Percentiles rank a stretch among this genome's conserved stretches.
Evolutionary conservation across 2,329 filamentous ascomycete species (phyloP).

Genomic region (Exophiala calicioides): DNA sequence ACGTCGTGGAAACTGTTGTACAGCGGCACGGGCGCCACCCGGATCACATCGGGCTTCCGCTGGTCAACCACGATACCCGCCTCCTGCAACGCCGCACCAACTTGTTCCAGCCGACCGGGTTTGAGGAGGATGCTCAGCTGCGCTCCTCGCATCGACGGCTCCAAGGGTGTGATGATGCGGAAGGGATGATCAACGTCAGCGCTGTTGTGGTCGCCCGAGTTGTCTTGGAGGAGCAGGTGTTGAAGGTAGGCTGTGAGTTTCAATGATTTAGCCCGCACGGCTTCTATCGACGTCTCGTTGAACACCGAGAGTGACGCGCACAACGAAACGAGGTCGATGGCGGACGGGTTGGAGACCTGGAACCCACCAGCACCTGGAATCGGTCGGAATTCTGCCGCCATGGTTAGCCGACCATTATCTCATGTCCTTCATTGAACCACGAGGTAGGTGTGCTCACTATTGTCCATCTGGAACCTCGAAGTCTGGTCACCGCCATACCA

Average conservation of each 20-base stretch:
- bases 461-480: conserved; percentile 80
- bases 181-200: conserved; percentile 50
- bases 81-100: conserved; percentile 64
- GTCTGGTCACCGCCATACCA: conserved; percentile 86
- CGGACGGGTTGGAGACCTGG: conserved; percentile 79
- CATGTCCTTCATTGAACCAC: too few relatives aligned
- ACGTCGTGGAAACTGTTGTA: conserved; percentile 81
- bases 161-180: conserved; percentile 67
- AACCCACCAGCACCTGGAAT: conserved; percentile 76
- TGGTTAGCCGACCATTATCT: conserved; percentile 32
- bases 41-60: conserved; percentile 78
- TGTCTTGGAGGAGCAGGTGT: conserved; percentile 55
- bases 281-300: conserved; percentile 66
- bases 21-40: conserved; percentile 78
- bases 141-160: conserved; percentile 69
- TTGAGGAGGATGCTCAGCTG: conserved; percentile 76
- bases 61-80: conserved; percentile 77
- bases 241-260: conserved; percentile 77
- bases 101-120: conserved; percentile 66
- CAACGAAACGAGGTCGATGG: conserved; percentile 74
- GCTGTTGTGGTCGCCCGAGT: too few relatives aligned
- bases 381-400: conserved; percentile 64
- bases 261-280: conserved; percentile 70
- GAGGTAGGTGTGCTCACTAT: conserved; percentile 51
- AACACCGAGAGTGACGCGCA: conserved; percentile 73